These are phyloP conservation scores for Lactifluus rugatus DNA, from an alignment of 768 basidiomycete species.

Conservation along the genomic window DNA sequence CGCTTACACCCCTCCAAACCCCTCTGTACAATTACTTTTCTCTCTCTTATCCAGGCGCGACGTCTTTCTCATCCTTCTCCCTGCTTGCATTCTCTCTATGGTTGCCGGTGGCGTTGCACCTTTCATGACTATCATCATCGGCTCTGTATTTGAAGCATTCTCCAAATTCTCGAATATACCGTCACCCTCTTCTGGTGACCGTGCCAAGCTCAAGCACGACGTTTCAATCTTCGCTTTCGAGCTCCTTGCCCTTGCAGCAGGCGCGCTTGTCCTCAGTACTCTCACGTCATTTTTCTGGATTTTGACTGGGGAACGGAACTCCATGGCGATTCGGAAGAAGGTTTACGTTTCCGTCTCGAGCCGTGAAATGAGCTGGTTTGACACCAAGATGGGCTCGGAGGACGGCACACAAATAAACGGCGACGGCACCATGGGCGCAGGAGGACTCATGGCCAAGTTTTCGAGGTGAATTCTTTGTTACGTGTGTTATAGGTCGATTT, in stretches of 20 bases:
- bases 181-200: constrained; percentile 34
- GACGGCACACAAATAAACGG: constrained; percentile 33
- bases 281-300: constrained; percentile 78
- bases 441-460: constrained; percentile 91
- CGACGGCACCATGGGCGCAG: constrained; percentile 60
- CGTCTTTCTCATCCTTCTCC: constrained; percentile 46
- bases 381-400: constrained; percentile 60
- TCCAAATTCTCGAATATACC: constrained; percentile 42
- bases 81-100: constrained; percentile 53
- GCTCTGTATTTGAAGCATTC: constrained; percentile 67
- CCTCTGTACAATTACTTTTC: constrained; percentile 52
- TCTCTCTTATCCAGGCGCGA: constrained; percentile 52
- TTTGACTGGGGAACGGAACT: constrained; percentile 74
- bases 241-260: constrained; percentile 55
- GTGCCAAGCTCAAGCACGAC: constrained; percentile 42
- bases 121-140: constrained; percentile 78
- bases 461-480: constrained; percentile 43
- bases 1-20: constrained; percentile 23
- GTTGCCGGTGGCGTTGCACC: constrained; percentile 65
- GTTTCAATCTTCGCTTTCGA: constrained; percentile 55
- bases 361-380: constrained; percentile 88
- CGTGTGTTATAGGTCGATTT: background rate
- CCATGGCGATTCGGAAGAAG: constrained; percentile 50
- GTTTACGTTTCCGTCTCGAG: constrained; percentile 60
- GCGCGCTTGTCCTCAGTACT: constrained; percentile 62